Percentiles rank a stretch among this genome's conserved stretches.
Conservation (phyloP, 1,284 basidiomycete species). For the Malassezia restricta region DNA sequence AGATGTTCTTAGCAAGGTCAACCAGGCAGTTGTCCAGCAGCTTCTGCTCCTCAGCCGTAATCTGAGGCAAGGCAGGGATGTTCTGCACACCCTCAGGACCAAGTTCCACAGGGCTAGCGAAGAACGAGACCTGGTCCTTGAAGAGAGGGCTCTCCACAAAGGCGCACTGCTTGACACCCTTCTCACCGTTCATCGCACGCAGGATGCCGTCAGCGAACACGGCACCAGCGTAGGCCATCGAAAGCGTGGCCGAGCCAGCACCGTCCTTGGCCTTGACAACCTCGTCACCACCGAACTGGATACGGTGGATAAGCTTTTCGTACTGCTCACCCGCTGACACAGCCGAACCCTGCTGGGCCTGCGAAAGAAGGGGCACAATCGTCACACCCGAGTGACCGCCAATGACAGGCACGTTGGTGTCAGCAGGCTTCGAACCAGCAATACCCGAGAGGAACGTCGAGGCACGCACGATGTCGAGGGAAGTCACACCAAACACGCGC, state of each 20-base stretch:
- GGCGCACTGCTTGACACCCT: slow-evolving; percentile 68
- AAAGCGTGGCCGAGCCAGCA: slow-evolving; percentile 70
- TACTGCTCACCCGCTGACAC: slow-evolving; percentile 52
- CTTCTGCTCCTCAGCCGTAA: slow-evolving; percentile 44
- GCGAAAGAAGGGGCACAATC: slow-evolving; percentile 90
- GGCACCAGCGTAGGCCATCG: slow-evolving; percentile 65
- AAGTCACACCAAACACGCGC: slow-evolving; percentile 66
- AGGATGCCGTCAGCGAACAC: slow-evolving; percentile 59
- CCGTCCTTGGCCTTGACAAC: slow-evolving; percentile 86
- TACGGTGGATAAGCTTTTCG: slow-evolving; percentile 54
- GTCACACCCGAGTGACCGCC: slow-evolving; percentile 94
- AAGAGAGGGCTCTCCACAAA: slow-evolving; percentile 74
- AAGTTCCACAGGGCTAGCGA: slow-evolving; percentile 39
- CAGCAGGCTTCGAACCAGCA: slow-evolving; percentile 50
- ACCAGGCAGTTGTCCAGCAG: slow-evolving; percentile 42
- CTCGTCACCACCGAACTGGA: slow-evolving; percentile 92
- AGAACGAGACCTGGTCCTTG: slow-evolving; percentile 53
- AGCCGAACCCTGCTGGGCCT: slow-evolving; percentile 59
- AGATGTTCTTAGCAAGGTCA: slow-evolving; percentile 46
- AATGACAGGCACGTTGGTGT: slow-evolving; percentile 74
- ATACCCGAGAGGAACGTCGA: slow-evolving; percentile 76
- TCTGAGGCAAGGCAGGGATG: slow-evolving; percentile 41
- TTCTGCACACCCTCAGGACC: slow-evolving; percentile 41
- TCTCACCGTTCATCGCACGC: slow-evolving; percentile 74
- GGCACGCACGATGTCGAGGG: slow-evolving; percentile 90